These are phyloP conservation scores for Musa beccarii DNA, from an alignment of 176 grass and related monocot species.

Conservation along the genomic window DNA sequence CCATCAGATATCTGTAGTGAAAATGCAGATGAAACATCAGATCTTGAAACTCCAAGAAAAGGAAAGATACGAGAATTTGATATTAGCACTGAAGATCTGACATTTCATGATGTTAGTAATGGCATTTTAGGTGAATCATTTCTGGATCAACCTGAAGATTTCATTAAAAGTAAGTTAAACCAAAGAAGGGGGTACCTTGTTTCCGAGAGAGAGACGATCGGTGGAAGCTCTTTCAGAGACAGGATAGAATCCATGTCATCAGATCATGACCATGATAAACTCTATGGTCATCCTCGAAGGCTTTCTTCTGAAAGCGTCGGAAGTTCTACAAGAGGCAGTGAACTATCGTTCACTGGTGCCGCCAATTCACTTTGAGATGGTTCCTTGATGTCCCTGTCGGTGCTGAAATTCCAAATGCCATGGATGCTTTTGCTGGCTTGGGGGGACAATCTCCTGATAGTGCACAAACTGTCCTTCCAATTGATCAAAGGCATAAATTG, in stretches of 20 bases:
- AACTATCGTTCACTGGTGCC: slow-evolving; percentile 56
- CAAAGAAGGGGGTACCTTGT: slow-evolving; percentile 29
- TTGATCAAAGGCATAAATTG: slow-evolving; percentile 77
- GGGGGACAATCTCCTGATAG: slow-evolving; percentile 47
- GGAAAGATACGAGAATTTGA: slow-evolving; percentile 19
- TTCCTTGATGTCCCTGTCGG: slow-evolving; percentile 44
- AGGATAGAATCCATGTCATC: slow-evolving; percentile 35
- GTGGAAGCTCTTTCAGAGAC: slow-evolving; percentile 26
- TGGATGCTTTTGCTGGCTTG: slow-evolving; percentile 41
- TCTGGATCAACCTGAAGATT: slow-evolving; percentile 30
- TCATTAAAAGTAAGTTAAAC: slow-evolving; percentile 23
- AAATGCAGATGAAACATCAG: slow-evolving; percentile 28
- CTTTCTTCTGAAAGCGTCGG: slow-evolving; percentile 83
- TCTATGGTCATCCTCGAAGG: slow-evolving; percentile 55
- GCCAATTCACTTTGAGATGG: slow-evolving; percentile 64
- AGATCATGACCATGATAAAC: slow-evolving; percentile 39
- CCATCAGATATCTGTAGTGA: slow-evolving; percentile 31
- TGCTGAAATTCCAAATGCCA: slow-evolving; percentile 46
- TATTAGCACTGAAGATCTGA: slow-evolving; percentile 22
- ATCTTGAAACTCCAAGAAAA: slow-evolving; percentile 17
- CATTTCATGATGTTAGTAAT: slow-evolving; percentile 36
- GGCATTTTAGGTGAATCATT: slow-evolving; percentile 46
- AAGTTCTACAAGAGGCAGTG: slow-evolving; percentile 90
- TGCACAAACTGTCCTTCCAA: slow-evolving; percentile 73
- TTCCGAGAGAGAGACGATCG: slow-evolving; percentile 30